Evolutionary conservation across 1,139 yeast species (phyloP).

Genomic region (Suhomyces yuchorum): DNA sequence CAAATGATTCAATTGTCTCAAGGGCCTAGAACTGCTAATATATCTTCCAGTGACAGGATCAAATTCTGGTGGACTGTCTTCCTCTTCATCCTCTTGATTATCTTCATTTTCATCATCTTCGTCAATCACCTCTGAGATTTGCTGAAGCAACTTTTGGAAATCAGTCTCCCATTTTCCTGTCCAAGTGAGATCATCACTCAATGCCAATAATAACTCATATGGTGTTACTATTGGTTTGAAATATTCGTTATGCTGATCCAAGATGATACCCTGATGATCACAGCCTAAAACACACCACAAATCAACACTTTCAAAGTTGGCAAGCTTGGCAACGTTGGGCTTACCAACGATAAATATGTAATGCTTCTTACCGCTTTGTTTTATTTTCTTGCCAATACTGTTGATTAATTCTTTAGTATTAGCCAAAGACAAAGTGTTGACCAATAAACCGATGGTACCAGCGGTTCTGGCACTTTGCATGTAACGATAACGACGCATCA

Average conservation of each 20-base stretch:
- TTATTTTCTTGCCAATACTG: conserved; percentile 60
- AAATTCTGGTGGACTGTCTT: conserved; percentile 78
- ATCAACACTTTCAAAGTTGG: conserved; percentile 90
- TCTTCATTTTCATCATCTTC: conserved; percentile 20
- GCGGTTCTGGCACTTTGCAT: conserved; percentile 91
- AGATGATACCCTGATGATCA: conserved; percentile 87
- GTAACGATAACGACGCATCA: conserved; percentile 79
- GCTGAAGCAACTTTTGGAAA: conserved; percentile 55
- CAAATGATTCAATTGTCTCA: conserved; percentile 66
- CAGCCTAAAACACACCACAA: conserved; percentile 95
- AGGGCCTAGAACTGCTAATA: conserved; percentile 70
- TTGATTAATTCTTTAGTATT: conserved; percentile 68
- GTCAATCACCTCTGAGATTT: conserved; percentile 25
- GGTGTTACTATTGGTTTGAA: conserved; percentile 94
- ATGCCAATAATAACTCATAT: conserved; percentile 80
- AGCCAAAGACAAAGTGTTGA: conserved; percentile 80
- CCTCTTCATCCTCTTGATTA: conserved; percentile 28
- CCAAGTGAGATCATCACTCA: conserved; percentile 77
- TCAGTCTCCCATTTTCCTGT: conserved; percentile 92
- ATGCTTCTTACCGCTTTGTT: conserved; percentile 82
- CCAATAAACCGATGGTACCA: conserved; percentile 86
- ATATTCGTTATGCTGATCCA: conserved; percentile 76
- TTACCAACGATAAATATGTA: conserved; percentile 96
- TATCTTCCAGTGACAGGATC: conserved; percentile 85
- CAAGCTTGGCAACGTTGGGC: conserved; percentile 96